phyloP scores from a whole-genome alignment of 192 early-diverging fungal species.

The Coemansia sp. region DNA sequence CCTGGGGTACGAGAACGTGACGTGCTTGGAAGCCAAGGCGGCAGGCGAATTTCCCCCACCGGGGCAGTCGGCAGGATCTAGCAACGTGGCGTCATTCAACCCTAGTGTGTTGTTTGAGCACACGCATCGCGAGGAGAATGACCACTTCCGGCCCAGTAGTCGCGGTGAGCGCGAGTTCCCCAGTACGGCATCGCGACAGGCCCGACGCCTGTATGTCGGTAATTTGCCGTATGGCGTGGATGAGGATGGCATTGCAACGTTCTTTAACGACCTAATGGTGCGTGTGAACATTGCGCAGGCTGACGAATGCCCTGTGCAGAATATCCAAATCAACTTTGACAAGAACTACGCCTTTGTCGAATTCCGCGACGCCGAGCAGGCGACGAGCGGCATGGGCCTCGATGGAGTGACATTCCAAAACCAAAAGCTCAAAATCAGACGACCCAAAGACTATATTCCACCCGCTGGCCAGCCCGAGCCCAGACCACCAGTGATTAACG shows the following conservation, averaged over 20 bases:
- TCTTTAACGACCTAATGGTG: constrained; percentile 88
- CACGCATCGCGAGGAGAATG: constrained; percentile 59
- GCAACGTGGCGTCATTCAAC: constrained; percentile 53
- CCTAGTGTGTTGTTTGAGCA: constrained; percentile 42
- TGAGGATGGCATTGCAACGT: constrained; percentile 73
- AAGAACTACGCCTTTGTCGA: constrained; percentile 97
- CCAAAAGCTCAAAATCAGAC: constrained; percentile 84
- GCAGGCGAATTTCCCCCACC: constrained; percentile 64
- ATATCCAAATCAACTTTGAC: constrained; percentile 89
- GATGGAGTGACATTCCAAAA: constrained; percentile 88
- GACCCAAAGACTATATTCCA: constrained; percentile 91
- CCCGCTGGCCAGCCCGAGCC: constrained; percentile 61
- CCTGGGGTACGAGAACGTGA: constrained; percentile 83
- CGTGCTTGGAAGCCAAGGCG: constrained; percentile 84
- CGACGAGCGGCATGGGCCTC: constrained; percentile 87
- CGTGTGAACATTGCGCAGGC: constrained; percentile 73
- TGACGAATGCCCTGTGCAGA: constrained; percentile 70
- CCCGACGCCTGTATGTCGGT: constrained; percentile 88
- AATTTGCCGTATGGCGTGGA: constrained; percentile 80
- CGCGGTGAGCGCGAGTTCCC: constrained; percentile 49
- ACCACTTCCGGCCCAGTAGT: constrained; percentile 48
- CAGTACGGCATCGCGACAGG: constrained; percentile 68
- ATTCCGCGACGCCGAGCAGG: constrained; percentile 88
- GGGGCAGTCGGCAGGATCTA: constrained; percentile 40
- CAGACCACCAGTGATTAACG: constrained; percentile 63